phyloP scores from a whole-genome alignment of 345 rosid species.

The Lepidium africanum region DNA sequence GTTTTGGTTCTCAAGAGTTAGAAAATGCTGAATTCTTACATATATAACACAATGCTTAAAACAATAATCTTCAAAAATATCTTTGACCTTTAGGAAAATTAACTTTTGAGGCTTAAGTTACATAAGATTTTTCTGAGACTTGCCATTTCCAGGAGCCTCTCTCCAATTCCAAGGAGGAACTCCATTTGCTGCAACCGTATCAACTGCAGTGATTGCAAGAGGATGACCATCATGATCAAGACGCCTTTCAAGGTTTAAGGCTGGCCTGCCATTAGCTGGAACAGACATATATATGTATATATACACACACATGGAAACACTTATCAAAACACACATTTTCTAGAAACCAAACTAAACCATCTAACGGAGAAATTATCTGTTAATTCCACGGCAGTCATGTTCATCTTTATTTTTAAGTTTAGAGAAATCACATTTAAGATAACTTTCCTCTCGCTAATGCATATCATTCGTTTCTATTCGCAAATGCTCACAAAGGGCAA shows the following conservation, averaged over 20 bases:
- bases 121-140: constrained; percentile 14
- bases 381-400: neutral
- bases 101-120: neutral
- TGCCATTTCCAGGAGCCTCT: constrained; percentile 87
- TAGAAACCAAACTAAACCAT: neutral
- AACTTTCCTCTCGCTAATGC: neutral
- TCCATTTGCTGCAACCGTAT: constrained; percentile 74
- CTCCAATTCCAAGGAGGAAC: constrained; percentile 99
- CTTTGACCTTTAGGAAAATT: neutral
- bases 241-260: constrained; percentile 90
- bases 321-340: constrained; percentile 5
- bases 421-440: neutral
- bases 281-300: constrained; percentile 2
- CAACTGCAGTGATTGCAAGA: constrained; percentile 80
- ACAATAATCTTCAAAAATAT: neutral
- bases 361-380: neutral
- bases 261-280: constrained; percentile 73
- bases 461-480: constrained; percentile 5
- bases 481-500: neutral
- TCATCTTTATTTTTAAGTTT: neutral
- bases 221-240: constrained; percentile 96
- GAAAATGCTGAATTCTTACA: neutral
- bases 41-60: constrained; percentile 14
- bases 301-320: constrained; percentile 4
- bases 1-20: neutral